Evolutionary conservation across 371 early-diverging fungal species (phyloP).

Genomic region (Mucor circinelloides): DNA sequence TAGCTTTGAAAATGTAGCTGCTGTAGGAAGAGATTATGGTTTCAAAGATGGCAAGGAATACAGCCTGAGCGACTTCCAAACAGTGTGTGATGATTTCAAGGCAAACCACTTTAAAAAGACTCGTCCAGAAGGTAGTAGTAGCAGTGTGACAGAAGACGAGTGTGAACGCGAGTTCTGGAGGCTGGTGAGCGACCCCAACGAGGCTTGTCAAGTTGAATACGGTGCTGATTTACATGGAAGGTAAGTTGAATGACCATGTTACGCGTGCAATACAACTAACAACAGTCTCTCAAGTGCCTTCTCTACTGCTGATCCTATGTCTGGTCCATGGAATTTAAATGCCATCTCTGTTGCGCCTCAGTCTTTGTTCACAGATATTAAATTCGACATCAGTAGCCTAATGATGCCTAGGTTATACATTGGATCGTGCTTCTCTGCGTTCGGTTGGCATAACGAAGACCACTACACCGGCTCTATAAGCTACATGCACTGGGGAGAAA

Average conservation of each 20-base stretch:
- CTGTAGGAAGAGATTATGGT: slow-evolving; percentile 85
- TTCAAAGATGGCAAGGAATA: slow-evolving; percentile 88
- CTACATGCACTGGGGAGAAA: slow-evolving; percentile 95
- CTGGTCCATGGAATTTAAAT: no score
- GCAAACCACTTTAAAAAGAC: slow-evolving; percentile 65
- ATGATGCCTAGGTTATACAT: slow-evolving; percentile 98
- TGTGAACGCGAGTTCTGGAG: no score
- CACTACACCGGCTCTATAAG: slow-evolving; percentile 95
- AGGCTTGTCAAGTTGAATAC: slow-evolving; percentile 92
- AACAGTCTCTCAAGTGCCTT: slow-evolving; percentile 20
- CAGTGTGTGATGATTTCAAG: slow-evolving; percentile 83
- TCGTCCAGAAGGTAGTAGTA: slow-evolving; percentile 9
- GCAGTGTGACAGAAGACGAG: no score
- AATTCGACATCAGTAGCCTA: slow-evolving; percentile 91
- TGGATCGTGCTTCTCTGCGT: slow-evolving; percentile 94
- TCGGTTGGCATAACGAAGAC: slow-evolving; percentile 98
- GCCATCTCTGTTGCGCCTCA: no score
- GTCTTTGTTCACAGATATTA: no score
- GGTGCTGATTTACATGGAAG: slow-evolving; percentile 95
- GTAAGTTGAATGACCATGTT: no score
- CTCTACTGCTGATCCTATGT: slow-evolving; percentile 38
- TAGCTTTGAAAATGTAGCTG: slow-evolving; percentile 80
- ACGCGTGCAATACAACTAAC: no score
- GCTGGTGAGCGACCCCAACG: slow-evolving; percentile 82
- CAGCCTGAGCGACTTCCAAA: slow-evolving; percentile 78